phyloP scores from a whole-genome alignment of 2,329 filamentous ascomycete species.

The Cladosporium sp. region DNA sequence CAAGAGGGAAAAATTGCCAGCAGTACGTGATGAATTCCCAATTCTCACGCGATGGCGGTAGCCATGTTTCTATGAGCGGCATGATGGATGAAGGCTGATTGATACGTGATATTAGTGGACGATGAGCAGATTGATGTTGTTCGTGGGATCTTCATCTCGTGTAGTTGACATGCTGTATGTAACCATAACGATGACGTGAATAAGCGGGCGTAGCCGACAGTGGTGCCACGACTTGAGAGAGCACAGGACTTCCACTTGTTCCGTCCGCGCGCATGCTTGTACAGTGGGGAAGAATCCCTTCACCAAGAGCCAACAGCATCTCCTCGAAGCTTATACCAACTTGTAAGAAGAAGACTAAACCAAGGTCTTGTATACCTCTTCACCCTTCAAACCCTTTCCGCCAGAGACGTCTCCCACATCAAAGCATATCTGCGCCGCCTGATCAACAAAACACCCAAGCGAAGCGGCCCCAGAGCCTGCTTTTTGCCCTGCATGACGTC shows the following conservation, averaged over 20 bases:
- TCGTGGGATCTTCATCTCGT: too few species aligned
- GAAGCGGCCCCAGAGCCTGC: slow-evolving; percentile 3
- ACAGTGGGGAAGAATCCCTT: too few species aligned
- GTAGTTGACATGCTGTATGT: too few species aligned
- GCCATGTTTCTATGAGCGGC: slow-evolving; percentile 40
- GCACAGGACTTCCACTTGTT: too few species aligned
- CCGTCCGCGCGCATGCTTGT: too few species aligned
- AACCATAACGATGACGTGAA: too few species aligned
- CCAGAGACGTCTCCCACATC: neutral
- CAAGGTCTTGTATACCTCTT: too few species aligned
- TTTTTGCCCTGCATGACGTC: slow-evolving; percentile 10
- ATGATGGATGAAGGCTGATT: slow-evolving; percentile 25
- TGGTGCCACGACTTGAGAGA: too few species aligned
- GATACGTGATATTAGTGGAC: too few species aligned
- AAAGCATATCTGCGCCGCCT: neutral
- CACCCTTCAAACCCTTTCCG: neutral
- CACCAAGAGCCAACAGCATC: too few species aligned
- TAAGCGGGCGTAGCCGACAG: neutral
- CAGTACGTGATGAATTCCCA: slow-evolving; percentile 43
- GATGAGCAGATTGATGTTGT: too few species aligned
- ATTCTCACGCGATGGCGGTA: slow-evolving; percentile 47
- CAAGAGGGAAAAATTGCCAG: slow-evolving; percentile 49
- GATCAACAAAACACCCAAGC: neutral
- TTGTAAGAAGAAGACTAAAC: neutral
- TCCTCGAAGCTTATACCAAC: too few species aligned